A percentile compares a stretch with the other conserved stretches of the same genome.
Conservation (phyloP, 495 filamentous ascomycete genomes). For the Penicillium egyptiacum region DNA sequence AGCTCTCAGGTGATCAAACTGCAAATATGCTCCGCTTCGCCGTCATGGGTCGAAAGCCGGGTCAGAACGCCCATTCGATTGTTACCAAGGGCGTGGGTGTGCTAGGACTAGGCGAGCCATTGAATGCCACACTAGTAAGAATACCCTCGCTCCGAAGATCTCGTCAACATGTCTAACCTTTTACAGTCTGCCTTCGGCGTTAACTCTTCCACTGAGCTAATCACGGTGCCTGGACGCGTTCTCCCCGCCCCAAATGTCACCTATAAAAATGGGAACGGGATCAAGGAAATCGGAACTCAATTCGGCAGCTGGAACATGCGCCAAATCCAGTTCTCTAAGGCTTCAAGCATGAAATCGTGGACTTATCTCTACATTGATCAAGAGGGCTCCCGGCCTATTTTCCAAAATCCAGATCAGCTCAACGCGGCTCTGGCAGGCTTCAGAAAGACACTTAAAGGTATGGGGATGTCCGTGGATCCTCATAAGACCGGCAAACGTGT, state of each 20-base stretch:
- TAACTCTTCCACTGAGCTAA: conserved; percentile 49
- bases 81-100: conserved; percentile 51
- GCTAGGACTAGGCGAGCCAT: conserved; percentile 43
- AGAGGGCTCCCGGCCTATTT: conserved; percentile 1
- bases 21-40: conserved; percentile 67
- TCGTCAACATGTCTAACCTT: neutral
- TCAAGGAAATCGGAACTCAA: conserved; percentile 25
- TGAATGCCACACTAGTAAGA: conserved; percentile 33
- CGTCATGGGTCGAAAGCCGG: conserved; percentile 55
- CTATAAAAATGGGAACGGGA: conserved; percentile 43
- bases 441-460: conserved; percentile 23
- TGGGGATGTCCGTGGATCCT: conserved; percentile 28
- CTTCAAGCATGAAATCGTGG: conserved; percentile 40
- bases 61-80: conserved; percentile 66
- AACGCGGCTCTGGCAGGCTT: conserved; percentile 17
- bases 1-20: conserved; percentile 58
- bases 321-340: conserved; percentile 42
- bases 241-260: conserved; percentile 53
- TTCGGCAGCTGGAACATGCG: conserved; percentile 59
- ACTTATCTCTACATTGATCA: conserved; percentile 29
- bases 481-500: conserved; percentile 22
- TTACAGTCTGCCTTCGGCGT: conserved; percentile 55
- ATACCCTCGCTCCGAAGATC: neutral
- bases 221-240: conserved; percentile 66
- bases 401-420: conserved; percentile 12